Evolutionary conservation across 768 basidiomycete genomes (phyloP), one percentile per base, ranked within the genome.

Genomic region (Amanita phalloides): DNA sequence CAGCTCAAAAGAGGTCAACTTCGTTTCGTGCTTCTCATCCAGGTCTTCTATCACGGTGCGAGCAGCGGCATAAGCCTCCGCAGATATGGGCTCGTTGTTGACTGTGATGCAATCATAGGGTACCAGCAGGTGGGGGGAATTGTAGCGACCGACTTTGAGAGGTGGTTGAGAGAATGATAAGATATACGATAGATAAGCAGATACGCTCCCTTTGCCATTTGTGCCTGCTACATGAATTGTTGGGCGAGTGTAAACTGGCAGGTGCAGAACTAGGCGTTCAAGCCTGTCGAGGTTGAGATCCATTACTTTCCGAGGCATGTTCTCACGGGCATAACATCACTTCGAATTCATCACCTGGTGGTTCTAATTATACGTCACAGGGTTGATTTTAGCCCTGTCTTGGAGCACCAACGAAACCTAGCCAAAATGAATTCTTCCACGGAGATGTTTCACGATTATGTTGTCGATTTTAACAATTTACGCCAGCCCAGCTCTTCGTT

Each of bases 201-300:
- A 83, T 10, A 95, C 90, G 58, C 90, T 94, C 33, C 96, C 96
- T 66, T 98, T 99, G 7, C 95, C 95, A 66, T 99, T 98, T 0
- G 96, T 99, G 0, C 96, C 96, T 6, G 92, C 83, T 53, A 98
- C 76, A 61, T 99, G 96, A 33, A 89, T 72, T 0, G 92, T 90
- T 0, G 92, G 95, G 2, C 89, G 76, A 0, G 73, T 79, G 60
- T 87, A 85, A 0, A 71, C 66, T 0, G 79, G 81, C 4, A 95
- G 67, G 57, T 73, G 60, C 2, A 63, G 53, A 32, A 84, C 73
- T 0, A 92, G 71, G 3, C 53, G 63, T 39, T 62, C 59, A 35
- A 90, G 72, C 6, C 84, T 76, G 49, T 81, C 72, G 3, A 90
- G 71, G 10, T 76, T 75, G 8, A 90, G 75, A 55, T 85, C 79